phyloP scores from a whole-genome alignment of 2,329 filamentous ascomycete genomes.

The Diatrype stigma region DNA sequence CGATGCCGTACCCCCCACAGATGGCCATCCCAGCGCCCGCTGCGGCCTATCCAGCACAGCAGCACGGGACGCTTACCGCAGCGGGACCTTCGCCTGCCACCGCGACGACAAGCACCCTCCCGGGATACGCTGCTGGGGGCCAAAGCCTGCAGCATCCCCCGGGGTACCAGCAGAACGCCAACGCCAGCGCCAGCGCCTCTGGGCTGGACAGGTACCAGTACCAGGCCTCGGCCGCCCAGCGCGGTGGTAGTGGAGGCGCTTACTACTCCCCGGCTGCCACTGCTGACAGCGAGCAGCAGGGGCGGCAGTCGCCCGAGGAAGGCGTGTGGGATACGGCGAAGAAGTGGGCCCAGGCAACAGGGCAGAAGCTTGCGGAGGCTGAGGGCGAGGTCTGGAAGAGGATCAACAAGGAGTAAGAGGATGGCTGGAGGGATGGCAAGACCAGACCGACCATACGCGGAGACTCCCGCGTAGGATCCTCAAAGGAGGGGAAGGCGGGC shows the following conservation, averaged over 20 bases:
- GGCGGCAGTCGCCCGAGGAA: conserved; percentile 27
- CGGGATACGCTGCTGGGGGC: conserved; percentile 14
- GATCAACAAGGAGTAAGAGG: conserved; percentile 52
- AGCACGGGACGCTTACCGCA: conserved; percentile 42
- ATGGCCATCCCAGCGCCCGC: conserved; percentile 49
- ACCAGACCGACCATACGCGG: neutral
- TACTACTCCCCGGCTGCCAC: no score
- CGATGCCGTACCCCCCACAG: conserved; percentile 39
- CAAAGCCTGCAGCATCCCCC: conserved; percentile 41
- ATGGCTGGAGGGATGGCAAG: neutral
- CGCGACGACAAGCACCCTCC: conserved; percentile 25
- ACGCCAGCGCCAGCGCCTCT: conserved; percentile 49
- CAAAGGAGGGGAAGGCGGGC: neutral
- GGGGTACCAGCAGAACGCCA: conserved; percentile 54
- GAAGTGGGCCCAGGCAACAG: conserved; percentile 54
- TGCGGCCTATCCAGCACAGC: conserved; percentile 34
- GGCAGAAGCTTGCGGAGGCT: conserved; percentile 52
- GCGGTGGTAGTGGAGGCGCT: neutral
- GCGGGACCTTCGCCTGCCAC: conserved; percentile 25
- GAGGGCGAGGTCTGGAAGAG: conserved; percentile 61
- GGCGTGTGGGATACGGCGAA: conserved; percentile 54
- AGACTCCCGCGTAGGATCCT: neutral
- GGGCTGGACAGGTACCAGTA: conserved; percentile 41
- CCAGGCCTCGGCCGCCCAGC: neutral
- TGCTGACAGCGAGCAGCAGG: conserved; percentile 6